These are phyloP conservation scores for Arthromyces matolae DNA, from an alignment of 768 basidiomycete genomes.

Conservation along the genomic window DNA sequence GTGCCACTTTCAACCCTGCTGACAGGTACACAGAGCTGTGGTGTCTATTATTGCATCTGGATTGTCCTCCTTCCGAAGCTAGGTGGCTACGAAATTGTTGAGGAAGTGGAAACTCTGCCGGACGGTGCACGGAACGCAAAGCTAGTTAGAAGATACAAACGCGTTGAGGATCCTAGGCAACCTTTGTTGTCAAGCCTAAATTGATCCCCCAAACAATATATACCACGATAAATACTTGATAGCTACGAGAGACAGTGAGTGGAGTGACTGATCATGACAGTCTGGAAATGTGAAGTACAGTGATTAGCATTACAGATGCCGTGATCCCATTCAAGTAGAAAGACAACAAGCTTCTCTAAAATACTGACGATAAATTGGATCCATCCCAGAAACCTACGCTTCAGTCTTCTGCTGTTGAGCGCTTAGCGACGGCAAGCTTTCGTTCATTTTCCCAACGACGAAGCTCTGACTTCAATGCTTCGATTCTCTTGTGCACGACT, in stretches of 20 bases:
- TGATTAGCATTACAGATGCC: background rate
- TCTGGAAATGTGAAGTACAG: background rate
- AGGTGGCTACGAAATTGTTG: constrained; percentile 43
- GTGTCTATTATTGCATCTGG: constrained; percentile 39
- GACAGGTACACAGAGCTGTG: constrained; percentile 22
- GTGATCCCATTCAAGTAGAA: background rate
- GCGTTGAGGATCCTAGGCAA: constrained; percentile 4
- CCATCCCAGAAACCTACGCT: too few species aligned
- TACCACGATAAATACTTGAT: background rate
- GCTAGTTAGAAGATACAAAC: constrained; percentile 31
- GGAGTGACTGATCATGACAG: background rate
- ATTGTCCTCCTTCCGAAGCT: constrained; percentile 38
- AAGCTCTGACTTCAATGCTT: constrained; percentile 62
- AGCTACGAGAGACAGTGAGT: background rate
- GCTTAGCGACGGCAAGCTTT: too few species aligned
- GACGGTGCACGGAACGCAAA: constrained; percentile 31
- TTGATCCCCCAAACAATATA: background rate
- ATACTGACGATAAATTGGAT: background rate
- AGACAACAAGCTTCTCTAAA: background rate
- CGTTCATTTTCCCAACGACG: constrained; percentile 64
- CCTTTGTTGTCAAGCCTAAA: constrained; percentile 10
- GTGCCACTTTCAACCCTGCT: background rate
- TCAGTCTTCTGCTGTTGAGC: too few species aligned
- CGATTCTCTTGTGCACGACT: constrained; percentile 58
- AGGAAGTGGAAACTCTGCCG: constrained; percentile 41